These are phyloP conservation scores for Claviceps humidiphila DNA, from an alignment of 2,329 filamentous ascomycete species.

Conservation along the genomic window DNA sequence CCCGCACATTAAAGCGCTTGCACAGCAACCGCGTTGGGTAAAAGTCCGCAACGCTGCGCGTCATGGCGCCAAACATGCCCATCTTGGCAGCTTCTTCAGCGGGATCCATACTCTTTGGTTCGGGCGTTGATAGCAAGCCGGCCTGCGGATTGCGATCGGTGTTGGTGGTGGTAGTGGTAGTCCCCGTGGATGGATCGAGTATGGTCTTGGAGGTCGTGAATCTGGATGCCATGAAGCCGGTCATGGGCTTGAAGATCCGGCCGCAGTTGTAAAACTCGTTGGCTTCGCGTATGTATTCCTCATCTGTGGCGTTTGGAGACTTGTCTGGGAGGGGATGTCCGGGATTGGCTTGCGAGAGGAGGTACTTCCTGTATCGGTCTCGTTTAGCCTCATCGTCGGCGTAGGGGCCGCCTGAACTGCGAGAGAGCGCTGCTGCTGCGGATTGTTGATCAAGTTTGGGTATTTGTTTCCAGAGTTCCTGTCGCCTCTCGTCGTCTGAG, in stretches of 20 bases:
- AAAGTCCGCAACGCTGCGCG: conserved; percentile 57
- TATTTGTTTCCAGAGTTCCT: conserved; percentile 43
- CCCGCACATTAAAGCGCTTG: conserved; percentile 82
- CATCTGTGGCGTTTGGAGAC: conserved; percentile 32
- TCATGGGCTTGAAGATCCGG: conserved; percentile 78
- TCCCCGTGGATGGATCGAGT: conserved; percentile 13
- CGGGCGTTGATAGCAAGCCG: conserved; percentile 18
- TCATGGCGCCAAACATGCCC: conserved; percentile 89
- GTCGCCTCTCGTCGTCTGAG: conserved; percentile 48
- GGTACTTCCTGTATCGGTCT: conserved; percentile 65
- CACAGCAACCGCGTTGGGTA: conserved; percentile 76
- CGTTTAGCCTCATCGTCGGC: conserved; percentile 69
- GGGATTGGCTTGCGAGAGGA: conserved; percentile 54
- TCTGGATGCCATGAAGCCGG: conserved; percentile 80
- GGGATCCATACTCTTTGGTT: conserved; percentile 41
- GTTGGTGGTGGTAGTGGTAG: not conserved
- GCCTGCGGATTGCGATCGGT: conserved; percentile 5
- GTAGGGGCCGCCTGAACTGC: conserved; percentile 61
- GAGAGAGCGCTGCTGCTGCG: conserved; percentile 53
- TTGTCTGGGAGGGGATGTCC: conserved; percentile 36
- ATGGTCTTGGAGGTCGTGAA: conserved; percentile 62
- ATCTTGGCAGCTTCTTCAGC: conserved; percentile 76
- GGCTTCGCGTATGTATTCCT: conserved; percentile 72
- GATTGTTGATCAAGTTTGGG: conserved; percentile 53
- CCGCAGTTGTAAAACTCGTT: conserved; percentile 56